These are phyloP conservation scores for Barnettozyma siamensis DNA, from an alignment of 805 yeast species.

Conservation along the genomic window DNA sequence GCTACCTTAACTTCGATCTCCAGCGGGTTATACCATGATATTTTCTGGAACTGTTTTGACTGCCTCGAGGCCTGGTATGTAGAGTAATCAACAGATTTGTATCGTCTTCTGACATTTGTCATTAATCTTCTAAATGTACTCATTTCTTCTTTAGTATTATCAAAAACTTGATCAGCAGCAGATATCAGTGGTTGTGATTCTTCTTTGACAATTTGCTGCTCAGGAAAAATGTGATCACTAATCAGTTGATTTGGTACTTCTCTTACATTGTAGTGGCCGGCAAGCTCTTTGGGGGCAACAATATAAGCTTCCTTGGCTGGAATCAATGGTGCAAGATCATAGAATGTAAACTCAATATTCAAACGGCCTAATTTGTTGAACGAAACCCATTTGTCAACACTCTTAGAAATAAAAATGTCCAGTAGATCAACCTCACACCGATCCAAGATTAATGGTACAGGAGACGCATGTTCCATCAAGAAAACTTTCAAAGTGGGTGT, in stretches of 20 bases:
- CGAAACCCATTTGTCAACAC: constrained; percentile 12
- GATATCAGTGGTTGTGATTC: constrained; percentile 12
- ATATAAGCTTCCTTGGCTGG: constrained; percentile 11
- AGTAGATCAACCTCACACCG: constrained; percentile 14
- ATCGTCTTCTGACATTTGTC: constrained; percentile 19
- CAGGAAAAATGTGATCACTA: neutral
- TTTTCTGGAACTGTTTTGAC: constrained; percentile 1
- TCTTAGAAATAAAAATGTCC: constrained; percentile 14
- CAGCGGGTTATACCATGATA: constrained; percentile 5
- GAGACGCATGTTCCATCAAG: constrained; percentile 15
- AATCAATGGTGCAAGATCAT: constrained; percentile 20
- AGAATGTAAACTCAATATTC: constrained; percentile 22
- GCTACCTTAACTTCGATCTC: constrained; percentile 1
- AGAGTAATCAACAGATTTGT: constrained; percentile 8
- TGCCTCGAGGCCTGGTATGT: neutral
- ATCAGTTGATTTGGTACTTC: no score
- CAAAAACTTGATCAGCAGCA: constrained; percentile 22
- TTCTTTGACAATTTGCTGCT: neutral
- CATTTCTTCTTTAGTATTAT: constrained; percentile 17
- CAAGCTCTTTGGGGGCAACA: neutral
- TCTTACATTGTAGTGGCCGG: neutral
- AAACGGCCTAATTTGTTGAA: constrained; percentile 14
- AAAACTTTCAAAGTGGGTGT: constrained; percentile 12
- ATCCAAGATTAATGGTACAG: constrained; percentile 14
- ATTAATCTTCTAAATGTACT: constrained; percentile 17